Base-by-base conservation (phyloP, 164 flowering plant genomes). In the Saururus chinensis region DNA sequence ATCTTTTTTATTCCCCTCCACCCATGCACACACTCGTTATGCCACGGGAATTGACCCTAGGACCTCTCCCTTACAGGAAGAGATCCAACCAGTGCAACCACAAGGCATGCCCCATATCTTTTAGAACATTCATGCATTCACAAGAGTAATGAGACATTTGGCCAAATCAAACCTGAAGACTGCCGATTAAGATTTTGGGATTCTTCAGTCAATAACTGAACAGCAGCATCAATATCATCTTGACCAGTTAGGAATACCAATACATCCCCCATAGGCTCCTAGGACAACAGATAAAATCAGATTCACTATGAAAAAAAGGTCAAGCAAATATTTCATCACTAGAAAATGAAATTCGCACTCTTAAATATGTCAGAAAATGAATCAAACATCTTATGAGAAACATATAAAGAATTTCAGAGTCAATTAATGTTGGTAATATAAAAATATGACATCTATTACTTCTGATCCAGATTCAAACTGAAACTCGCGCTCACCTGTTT, bases 141-240 rank as follows among this genome's bases (percentile, higher is more conserved):
- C 16, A 24, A 55, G 30, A 55, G 37, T 7, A 55, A 20, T 24
- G 1, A 30, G 23, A 13, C 13, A 10, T 24, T 9, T 23, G 35
- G 11, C 13, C 17, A 45, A 45, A 45, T 45, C 14, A 45, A 45
- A 88, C 96, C 89, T 74, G 87, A 77, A 60, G 80, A 71, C 20
- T 66, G 68, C 61, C 72, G 81, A 40, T 75, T 68, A 64, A 40
- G 76, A 63, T 62, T 72, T 42, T 75, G 89, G 70, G 77, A 68
- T 74, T 90, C 90, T 72, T 93, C 97, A 49, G 79, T 71, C 51
- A 93, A 78, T 74, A 88, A 63, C 65, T 79, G 83, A 54, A 79
- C 79, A 62, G 95, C 89, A 68, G 95, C 81, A 72, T 93, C 93
- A 68, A 93, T 93, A 77, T 93, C 99, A 80, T 93, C 96, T 82